Evolutionary conservation across 768 basidiomycete genomes (phyloP).

Genomic region (Gyrodon lividus): DNA sequence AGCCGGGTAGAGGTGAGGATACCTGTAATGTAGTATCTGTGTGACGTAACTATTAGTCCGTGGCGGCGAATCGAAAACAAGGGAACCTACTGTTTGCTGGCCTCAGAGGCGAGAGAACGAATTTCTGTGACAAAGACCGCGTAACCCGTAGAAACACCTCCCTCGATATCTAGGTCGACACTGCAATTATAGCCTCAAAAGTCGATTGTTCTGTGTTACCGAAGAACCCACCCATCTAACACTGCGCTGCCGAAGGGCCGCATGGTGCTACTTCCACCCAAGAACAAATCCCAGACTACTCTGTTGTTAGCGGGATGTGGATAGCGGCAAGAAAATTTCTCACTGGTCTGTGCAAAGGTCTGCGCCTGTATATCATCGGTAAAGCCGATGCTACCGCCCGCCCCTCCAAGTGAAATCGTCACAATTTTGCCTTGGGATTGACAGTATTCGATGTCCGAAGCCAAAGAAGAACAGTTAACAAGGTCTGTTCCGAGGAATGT

Average conservation of each 20-base stretch:
- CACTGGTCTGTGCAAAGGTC: slow-evolving; percentile 29
- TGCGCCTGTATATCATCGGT: slow-evolving; percentile 36
- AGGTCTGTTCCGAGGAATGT: slow-evolving; percentile 44
- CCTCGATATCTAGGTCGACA: slow-evolving; percentile 75
- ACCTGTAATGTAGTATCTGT: slow-evolving; percentile 63
- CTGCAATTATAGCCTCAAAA: slow-evolving; percentile 26
- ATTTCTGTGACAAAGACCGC: slow-evolving; percentile 41
- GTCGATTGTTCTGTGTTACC: not conserved
- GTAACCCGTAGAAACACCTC: slow-evolving; percentile 52
- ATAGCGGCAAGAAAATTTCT: slow-evolving; percentile 9
- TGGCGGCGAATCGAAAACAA: not conserved
- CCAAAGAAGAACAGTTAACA: slow-evolving; percentile 38
- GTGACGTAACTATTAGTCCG: not conserved
- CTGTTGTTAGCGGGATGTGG: slow-evolving; percentile 1
- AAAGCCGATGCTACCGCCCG: slow-evolving; percentile 41
- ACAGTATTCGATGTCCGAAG: slow-evolving; percentile 43
- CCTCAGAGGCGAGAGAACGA: slow-evolving; percentile 23
- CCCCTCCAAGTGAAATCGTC: slow-evolving; percentile 47
- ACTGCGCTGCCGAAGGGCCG: slow-evolving; percentile 47
- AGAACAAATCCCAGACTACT: slow-evolving; percentile 44
- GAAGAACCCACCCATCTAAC: slow-evolving; percentile 41
- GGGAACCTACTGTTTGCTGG: slow-evolving; percentile 20
- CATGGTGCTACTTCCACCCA: slow-evolving; percentile 43
- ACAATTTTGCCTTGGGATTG: slow-evolving; percentile 47
- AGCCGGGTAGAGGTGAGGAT: not conserved